These are phyloP conservation scores for Friedmanniomyces simplex DNA, from an alignment of 495 filamentous ascomycete species.

Conservation along the genomic window DNA sequence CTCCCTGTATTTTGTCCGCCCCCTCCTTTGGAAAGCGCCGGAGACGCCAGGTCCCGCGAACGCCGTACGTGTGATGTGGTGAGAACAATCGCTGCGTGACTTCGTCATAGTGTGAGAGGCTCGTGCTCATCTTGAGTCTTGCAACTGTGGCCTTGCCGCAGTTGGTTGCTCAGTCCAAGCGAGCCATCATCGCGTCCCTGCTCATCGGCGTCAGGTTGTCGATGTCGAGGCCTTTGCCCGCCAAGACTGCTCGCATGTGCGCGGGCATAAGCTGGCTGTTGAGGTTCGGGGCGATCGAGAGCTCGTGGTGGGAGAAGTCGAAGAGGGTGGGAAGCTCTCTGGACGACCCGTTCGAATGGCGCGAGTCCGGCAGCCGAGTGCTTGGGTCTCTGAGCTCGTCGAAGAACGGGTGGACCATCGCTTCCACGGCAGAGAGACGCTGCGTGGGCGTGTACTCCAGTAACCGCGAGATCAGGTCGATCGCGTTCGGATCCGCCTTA, in stretches of 20 bases:
- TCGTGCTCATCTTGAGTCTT: neutral
- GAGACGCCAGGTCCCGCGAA: constrained; percentile 11
- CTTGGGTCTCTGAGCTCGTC: constrained; percentile 85
- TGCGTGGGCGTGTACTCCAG: constrained; percentile 97
- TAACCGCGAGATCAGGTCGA: constrained; percentile 86
- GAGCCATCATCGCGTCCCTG: constrained; percentile 94
- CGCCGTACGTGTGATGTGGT: constrained; percentile 1
- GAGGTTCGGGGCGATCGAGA: constrained; percentile 82
- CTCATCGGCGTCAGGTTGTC: constrained; percentile 84
- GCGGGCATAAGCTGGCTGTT: constrained; percentile 79
- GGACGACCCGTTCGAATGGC: constrained; percentile 63
- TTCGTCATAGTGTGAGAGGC: constrained; percentile 2
- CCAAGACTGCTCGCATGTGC: constrained; percentile 65
- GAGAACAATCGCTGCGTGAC: constrained; percentile 17
- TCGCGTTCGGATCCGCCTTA: constrained; percentile 81
- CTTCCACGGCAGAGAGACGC: constrained; percentile 84
- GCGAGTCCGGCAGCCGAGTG: constrained; percentile 85
- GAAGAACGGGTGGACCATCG: constrained; percentile 98
- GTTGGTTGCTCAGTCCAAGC: constrained; percentile 67
- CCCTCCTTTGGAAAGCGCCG: neutral
- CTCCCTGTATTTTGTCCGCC: neutral
- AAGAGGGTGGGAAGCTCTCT: constrained; percentile 82
- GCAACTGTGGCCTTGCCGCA: neutral
- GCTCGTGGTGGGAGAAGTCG: constrained; percentile 89
- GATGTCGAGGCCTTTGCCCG: constrained; percentile 73